Percentiles rank a stretch among this genome's conserved stretches.
These are phyloP conservation scores for Cylindrotheca fusiformis DNA, from an alignment of 108 stramenopile genomes.

Conservation along the genomic window DNA sequence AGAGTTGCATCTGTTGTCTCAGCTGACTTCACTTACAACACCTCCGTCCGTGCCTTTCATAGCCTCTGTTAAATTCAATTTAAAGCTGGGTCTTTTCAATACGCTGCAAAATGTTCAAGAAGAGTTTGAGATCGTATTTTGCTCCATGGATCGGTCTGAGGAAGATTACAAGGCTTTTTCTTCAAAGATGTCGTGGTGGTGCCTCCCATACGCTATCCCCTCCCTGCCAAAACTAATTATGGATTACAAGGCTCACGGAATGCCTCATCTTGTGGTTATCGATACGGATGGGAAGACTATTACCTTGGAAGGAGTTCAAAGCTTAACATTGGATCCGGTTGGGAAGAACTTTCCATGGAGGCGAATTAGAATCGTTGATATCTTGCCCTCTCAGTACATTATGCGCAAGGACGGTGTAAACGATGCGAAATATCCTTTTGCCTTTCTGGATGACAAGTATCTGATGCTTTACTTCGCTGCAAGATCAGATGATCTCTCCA, in stretches of 20 bases:
- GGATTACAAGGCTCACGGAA: constrained; percentile 34
- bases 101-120: constrained; percentile 27
- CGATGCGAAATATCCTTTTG: constrained; percentile 10
- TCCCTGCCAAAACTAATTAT: constrained; percentile 28
- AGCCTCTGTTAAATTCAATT: constrained; percentile 68
- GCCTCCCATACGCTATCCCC: constrained; percentile 36
- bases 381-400: constrained; percentile 36
- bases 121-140: constrained; percentile 74
- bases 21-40: too few relatives aligned
- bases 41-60: too few relatives aligned
- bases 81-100: constrained; percentile 58
- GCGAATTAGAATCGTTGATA: constrained; percentile 42
- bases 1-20: too few relatives aligned
- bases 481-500: constrained; percentile 49
- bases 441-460: constrained; percentile 49
- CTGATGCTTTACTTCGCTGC: constrained; percentile 47
- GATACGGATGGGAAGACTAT: constrained; percentile 43
- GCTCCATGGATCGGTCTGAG: constrained; percentile 53
- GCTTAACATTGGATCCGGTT: constrained; percentile 34
- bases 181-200: constrained; percentile 68
- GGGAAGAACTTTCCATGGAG: constrained; percentile 62
- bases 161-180: constrained; percentile 51
- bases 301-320: constrained; percentile 40
- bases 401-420: constrained; percentile 7
- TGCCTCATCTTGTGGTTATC: constrained; percentile 53